Evolutionary conservation across 2,329 filamentous ascomycete genomes (phyloP), one percentile per base, ranked within the genome.

Genomic region (Fusarium anguioides): DNA sequence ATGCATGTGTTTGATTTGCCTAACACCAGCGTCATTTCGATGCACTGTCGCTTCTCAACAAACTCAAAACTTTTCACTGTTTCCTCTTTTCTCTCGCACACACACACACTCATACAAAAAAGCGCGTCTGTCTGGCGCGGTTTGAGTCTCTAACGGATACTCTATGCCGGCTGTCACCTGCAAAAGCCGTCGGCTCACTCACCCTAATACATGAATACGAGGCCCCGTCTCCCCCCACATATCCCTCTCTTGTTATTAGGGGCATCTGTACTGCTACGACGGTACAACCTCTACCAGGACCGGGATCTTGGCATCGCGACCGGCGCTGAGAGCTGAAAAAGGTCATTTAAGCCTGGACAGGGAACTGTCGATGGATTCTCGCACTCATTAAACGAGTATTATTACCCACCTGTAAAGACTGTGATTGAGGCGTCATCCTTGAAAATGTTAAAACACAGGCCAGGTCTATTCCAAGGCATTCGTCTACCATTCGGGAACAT

Each of bases 201-300:
- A 54, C 50, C 63, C 62, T 18, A 24, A 27, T 52, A 60, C 64
- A 73, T 73, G 71, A 73, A 73, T 73, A 73, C 71, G 71, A 73
- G 71, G 46, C 40, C 53, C 54, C 42, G 27, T 51, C 37, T 41
- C 41, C 59, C 29, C 41, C 44, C 36, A 56, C 45, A 58, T 61
- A 50, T 51, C 20, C 44, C 31, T 44, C 31, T 44, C 35, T 44
- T 48, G 20, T 31, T 51, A 52, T 68, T 57, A 66, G 62, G 64
- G 63, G 61, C 27, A 44, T 41, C 41, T 54, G 17, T 54, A 31
- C 23, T 26, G 45, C 35, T n/a, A 23, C 26, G 15, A 26, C 37
- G 44, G 20, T 46, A 36, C 21, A 46, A 18, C 44, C n/a, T 55
- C 35, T 51, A 45, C 48, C 29, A 42, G 64, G 45, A 40, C 24